Evolutionary conservation across 345 rosid species (phyloP).

Genomic region (Eucalyptus victrix): DNA sequence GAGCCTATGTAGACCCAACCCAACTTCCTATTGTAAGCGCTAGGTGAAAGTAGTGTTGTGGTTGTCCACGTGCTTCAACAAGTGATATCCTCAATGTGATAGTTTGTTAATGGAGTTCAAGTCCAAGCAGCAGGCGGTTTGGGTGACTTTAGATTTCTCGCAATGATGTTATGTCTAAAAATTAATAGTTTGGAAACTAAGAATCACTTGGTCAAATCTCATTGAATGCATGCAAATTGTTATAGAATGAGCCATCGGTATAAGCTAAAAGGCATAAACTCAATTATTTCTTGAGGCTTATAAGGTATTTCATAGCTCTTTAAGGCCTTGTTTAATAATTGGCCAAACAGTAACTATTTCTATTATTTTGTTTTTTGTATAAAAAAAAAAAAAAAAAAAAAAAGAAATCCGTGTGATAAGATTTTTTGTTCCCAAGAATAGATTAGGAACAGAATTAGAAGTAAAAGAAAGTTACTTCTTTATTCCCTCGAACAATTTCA

Average conservation of each 20-base stretch:
- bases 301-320: not conserved
- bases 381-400: no score
- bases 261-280: not conserved
- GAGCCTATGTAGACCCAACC: not conserved
- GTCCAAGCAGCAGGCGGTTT: not conserved
- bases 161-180: not conserved
- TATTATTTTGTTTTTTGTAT: no score
- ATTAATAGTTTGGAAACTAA: not conserved
- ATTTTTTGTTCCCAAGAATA: no score
- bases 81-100: not conserved
- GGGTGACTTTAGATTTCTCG: not conserved
- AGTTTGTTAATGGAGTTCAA: not conserved
- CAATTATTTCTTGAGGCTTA: not conserved
- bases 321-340: not conserved
- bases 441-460: no score
- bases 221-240: not conserved
- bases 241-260: not conserved
- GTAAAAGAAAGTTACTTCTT: no score
- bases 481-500: no score
- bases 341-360: no score
- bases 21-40: not conserved
- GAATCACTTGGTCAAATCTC: not conserved
- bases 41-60: not conserved
- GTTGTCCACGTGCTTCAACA: not conserved
- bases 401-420: fast-evolving